A percentile compares a stretch with the other conserved stretches of the same genome.
phyloP scores from a whole-genome alignment of 73 alveolate genomes.

The Paraurostyla sp. region DNA sequence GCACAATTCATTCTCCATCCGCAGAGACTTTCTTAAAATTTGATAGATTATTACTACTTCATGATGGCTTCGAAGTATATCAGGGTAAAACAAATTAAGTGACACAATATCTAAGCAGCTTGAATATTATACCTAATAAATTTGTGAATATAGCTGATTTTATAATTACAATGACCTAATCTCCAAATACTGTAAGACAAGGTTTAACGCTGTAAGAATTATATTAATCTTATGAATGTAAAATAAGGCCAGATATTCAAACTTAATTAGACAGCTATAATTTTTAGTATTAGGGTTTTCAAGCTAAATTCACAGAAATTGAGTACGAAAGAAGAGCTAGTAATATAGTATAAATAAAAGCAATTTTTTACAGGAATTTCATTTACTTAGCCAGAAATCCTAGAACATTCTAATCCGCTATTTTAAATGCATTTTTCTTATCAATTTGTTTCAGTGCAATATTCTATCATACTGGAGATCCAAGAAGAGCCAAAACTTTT shows the following conservation, averaged over 20 bases:
- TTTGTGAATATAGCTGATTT: neutral
- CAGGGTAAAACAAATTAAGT: conserved; percentile 32
- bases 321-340: too few relatives aligned
- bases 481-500: neutral
- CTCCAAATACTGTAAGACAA: neutral
- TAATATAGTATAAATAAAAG: too few relatives aligned
- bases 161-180: neutral
- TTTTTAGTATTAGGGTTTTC: too few relatives aligned
- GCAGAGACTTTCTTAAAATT: conserved; percentile 49
- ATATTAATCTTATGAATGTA: neutral
- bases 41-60: conserved; percentile 65
- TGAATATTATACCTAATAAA: neutral
- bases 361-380: too few relatives aligned
- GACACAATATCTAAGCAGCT: neutral
- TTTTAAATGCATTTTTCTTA: neutral
- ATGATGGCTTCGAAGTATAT: conserved; percentile 64
- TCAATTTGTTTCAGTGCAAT: neutral
- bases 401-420: too few relatives aligned
- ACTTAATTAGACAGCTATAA: too few relatives aligned
- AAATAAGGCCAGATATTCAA: too few relatives aligned
- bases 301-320: too few relatives aligned
- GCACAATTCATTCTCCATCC: conserved; percentile 74
- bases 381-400: too few relatives aligned
- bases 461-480: neutral
- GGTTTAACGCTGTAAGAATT: neutral